Percentiles rank a stretch among this genome's conserved stretches.
Evolutionary conservation across 1,139 yeast species (phyloP).

Genomic region (Lodderomyces parapsilosis): DNA sequence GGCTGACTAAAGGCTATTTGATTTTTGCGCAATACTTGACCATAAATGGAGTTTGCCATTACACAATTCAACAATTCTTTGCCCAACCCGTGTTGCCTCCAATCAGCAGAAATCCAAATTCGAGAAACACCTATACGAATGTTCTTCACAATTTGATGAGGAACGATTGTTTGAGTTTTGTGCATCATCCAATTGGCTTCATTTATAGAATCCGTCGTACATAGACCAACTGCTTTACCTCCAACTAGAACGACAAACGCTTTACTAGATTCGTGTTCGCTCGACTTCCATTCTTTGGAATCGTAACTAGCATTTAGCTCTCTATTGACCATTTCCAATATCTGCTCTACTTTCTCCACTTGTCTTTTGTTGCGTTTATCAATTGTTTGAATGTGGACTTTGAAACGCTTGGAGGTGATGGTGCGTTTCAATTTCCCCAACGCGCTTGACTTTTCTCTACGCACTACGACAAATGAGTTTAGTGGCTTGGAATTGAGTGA

Average conservation of each 20-base stretch:
- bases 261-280: constrained; percentile 25
- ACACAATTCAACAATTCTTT: constrained; percentile 40
- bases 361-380: constrained; percentile 20
- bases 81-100: constrained; percentile 55
- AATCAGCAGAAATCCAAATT: constrained; percentile 58
- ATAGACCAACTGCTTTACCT: constrained; percentile 50
- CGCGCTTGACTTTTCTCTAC: not conserved
- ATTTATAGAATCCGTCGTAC: constrained; percentile 43
- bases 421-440: constrained; percentile 7
- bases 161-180: constrained; percentile 33
- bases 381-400: constrained; percentile 16
- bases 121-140: constrained; percentile 58
- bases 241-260: constrained; percentile 47
- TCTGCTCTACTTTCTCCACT: constrained; percentile 23
- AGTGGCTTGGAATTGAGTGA: constrained; percentile 22
- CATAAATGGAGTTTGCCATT: constrained; percentile 48
- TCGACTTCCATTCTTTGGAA: constrained; percentile 44
- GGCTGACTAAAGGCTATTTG: constrained; percentile 75
- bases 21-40: constrained; percentile 36
- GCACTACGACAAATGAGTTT: constrained; percentile 23
- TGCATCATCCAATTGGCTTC: constrained; percentile 51
- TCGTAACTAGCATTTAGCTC: constrained; percentile 61
- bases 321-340: constrained; percentile 52
- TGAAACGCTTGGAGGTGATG: constrained; percentile 10
- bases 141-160: constrained; percentile 27